Percentiles rank a stretch among this genome's conserved stretches.
Evolutionary conservation across 2,329 filamentous ascomycete genomes (phyloP).

Genomic region (Trichoderma koningii): DNA sequence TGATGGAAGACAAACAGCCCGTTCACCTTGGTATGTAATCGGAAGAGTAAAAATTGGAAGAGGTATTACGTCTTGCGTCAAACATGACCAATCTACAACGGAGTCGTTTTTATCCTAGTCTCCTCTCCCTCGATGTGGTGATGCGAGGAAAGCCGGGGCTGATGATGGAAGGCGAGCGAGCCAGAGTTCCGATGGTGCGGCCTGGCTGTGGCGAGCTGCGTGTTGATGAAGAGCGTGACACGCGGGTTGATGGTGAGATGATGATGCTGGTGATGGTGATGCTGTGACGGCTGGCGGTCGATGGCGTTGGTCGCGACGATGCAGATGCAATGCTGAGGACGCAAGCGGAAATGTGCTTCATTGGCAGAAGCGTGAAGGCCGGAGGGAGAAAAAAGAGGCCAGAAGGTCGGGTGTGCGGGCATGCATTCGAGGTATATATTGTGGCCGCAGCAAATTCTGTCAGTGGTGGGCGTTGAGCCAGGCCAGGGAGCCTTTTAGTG

Average conservation of each 20-base stretch:
- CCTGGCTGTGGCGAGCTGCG: constrained; percentile 34
- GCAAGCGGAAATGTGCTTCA: constrained; percentile 32
- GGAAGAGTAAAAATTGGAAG: constrained; percentile 58
- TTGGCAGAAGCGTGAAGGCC: constrained; percentile 43
- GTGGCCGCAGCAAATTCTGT: constrained; percentile 34
- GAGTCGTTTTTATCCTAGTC: constrained; percentile 27
- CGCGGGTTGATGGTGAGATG: background rate
- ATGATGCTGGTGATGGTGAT: constrained; percentile 19
- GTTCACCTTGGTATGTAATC: constrained; percentile 65
- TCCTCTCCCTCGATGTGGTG: constrained; percentile 22
- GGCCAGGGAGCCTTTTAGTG: constrained; percentile 10
- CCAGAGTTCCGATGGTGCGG: constrained; percentile 38
- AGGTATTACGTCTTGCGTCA: constrained; percentile 53
- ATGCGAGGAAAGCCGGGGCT: constrained; percentile 30
- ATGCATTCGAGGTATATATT: constrained; percentile 41
- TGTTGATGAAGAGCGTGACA: constrained; percentile 32
- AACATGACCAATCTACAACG: constrained; percentile 51
- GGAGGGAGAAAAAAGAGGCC: constrained; percentile 21
- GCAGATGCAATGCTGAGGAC: constrained; percentile 19
- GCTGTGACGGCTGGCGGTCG: constrained; percentile 18
- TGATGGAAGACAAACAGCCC: constrained; percentile 38
- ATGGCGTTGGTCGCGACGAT: constrained; percentile 32
- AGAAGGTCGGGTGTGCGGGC: constrained; percentile 31
- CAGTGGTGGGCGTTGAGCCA: constrained; percentile 29
- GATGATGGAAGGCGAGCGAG: background rate